Evolutionary conservation across 2,329 filamentous ascomycete genomes (phyloP), one percentile per base, ranked within the genome.

Genomic region (Exophiala calicioides): DNA sequence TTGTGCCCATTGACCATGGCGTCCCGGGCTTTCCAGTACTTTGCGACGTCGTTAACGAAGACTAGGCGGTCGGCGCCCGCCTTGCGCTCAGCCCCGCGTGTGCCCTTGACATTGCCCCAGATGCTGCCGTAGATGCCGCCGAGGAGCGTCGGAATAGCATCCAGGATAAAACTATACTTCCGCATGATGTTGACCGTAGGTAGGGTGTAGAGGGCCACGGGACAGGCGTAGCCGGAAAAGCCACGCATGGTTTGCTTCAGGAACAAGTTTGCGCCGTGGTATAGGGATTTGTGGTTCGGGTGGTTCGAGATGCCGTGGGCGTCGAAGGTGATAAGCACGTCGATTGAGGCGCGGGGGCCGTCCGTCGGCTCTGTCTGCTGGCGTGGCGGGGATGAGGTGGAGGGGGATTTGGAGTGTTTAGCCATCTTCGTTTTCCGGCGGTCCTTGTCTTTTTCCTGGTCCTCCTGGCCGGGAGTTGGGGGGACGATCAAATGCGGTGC

Each of bases 281-380:
- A 90, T 6, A 97, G 80, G 4, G 90, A 90, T 54, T 87, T 86
- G 72, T 98, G 93, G 73, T 98, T 98, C 16, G 90, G 89, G 68
- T 98, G 93, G 32, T 81, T 80, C 48, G 89, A 95, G 37, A 98
- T 77, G 49, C 93, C 93, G 37, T 70, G 56, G n/a, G 68, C 64
- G 71, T 98, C 93, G 64, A 98, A 98, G 21, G 93, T 98, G 56
- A 98, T 75, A 58, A 98, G 78, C 20, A 85, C 79, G 68, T 95
- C 89, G 62, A 95, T 88, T 41, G 70, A 76, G 0, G 78, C 70
- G 26, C 69, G 64, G 2, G 78, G 79, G 1, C 74, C 65, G 18
- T 66, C 59, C 12, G 69, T 68, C 13, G 66, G 62, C 4, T 63
- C 66, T 27, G 49, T 38, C 13, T 8, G 45, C 12, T 13, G 39